Evolutionary conservation across 2,329 filamentous ascomycete species (phyloP).

Genomic region (Colletotrichum coccodes): DNA sequence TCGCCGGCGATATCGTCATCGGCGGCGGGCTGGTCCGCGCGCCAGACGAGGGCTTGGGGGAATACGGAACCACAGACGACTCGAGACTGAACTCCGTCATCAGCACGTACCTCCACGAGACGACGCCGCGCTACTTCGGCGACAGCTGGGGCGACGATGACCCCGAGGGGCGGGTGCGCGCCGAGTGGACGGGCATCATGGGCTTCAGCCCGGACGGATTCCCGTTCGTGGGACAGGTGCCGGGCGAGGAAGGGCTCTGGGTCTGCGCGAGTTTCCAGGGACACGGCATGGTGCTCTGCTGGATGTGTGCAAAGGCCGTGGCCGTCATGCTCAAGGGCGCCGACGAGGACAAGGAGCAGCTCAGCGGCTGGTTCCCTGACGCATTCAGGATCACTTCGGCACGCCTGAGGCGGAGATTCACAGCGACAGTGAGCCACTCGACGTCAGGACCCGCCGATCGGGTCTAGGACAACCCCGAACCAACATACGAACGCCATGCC

Average conservation of each 20-base stretch:
- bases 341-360: conserved; percentile 24
- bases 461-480: not conserved
- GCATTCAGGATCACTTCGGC: conserved; percentile 58
- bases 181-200: conserved; percentile 67
- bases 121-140: conserved; percentile 62
- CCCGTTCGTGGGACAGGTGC: conserved; percentile 62
- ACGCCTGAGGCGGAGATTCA: conserved; percentile 47
- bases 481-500: not conserved
- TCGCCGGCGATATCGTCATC: conserved; percentile 66
- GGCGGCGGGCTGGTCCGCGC: conserved; percentile 65
- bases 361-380: conserved; percentile 62
- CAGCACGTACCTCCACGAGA: conserved; percentile 55
- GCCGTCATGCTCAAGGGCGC: conserved; percentile 60
- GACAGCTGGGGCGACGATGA: conserved; percentile 57
- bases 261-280: conserved; percentile 71
- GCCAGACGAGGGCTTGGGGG: conserved; percentile 51
- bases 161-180: conserved; percentile 50
- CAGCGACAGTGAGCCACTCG: conserved; percentile 7
- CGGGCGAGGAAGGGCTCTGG: conserved; percentile 58
- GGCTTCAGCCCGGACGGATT: conserved; percentile 63
- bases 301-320: conserved; percentile 68
- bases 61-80: conserved; percentile 69
- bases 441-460: not conserved
- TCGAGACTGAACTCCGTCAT: conserved; percentile 59
- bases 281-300: conserved; percentile 73